Base-by-base conservation (phyloP, 2,329 filamentous ascomycete species). In the Aspergillus texensis region DNA sequence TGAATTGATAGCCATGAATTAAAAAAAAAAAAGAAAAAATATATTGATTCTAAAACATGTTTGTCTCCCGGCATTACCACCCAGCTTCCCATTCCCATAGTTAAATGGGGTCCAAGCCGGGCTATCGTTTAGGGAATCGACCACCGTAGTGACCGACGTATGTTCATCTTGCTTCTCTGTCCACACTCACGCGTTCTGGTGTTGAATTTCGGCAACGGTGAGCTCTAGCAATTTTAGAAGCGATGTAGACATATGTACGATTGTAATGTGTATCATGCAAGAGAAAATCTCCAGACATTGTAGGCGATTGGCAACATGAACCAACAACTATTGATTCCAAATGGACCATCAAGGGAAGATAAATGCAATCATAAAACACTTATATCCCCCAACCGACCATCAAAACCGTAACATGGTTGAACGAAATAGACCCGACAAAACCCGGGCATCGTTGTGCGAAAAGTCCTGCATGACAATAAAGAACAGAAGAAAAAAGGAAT, bases 151-250 rank as follows among this genome's bases (percentile, higher is more conserved):
- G 71, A 67, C 71, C 63, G 62, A 66, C 14, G 68, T 70, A 68
- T 63, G 65, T 83, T 77, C 74, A 75, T 85, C 78, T 86, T 81
- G 84, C 84, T 85, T 84, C 83, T 78, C 72, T 81, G 81, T 86
- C 84, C 82, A 86, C 84, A 85, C 84, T 82, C 78, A 79, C 80
- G 72, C 82, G 80, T 79, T 81, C 82, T 83, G 76, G 76, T 77
- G 72, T 72, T 76, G 63, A 67, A 77, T 75, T 77, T 79, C 75
- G 81, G 74, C 78, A 78, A 81, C 79, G 83, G 78, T 82, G 79
- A 80, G 84, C 83, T 86, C 84, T 86, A 86, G 84, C 84, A 80
- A 80, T 76, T 79, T 75, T 76, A 79, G 80, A 82, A 82, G 80
- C 80, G 69, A 58, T 58, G n/a, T 19, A 26, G 11, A 48, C 14